Percentiles rank a stretch among this genome's conserved stretches.
Evolutionary conservation across 2,329 filamentous ascomycete genomes (phyloP).

Genomic region (Sarocladium oryzae): DNA sequence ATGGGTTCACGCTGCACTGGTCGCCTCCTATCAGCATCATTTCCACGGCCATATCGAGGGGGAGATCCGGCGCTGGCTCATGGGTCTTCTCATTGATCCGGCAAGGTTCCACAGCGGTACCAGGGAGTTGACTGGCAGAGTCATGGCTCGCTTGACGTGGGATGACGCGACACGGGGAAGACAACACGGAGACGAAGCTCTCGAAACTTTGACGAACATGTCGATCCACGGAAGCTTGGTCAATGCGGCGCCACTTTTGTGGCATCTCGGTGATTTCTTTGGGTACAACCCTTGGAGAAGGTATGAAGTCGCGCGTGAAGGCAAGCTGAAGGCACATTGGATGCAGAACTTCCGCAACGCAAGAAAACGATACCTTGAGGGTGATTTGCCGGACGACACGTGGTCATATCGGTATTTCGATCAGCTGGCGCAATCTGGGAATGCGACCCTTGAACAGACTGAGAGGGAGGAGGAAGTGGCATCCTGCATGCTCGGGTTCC

Average conservation of each 20-base stretch:
- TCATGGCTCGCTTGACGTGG: conserved; percentile 45
- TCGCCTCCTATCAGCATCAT: conserved; percentile 29
- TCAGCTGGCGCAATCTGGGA: conserved; percentile 33
- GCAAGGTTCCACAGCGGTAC: conserved; percentile 37
- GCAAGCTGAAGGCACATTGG: conserved; percentile 40
- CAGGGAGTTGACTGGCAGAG: conserved; percentile 42
- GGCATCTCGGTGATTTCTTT: conserved; percentile 34
- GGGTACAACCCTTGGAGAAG: conserved; percentile 40
- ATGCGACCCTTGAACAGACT: conserved; percentile 31
- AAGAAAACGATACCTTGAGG: conserved; percentile 32
- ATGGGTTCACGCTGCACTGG: conserved; percentile 45
- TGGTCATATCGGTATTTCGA: conserved; percentile 44
- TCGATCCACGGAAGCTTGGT: conserved; percentile 45
- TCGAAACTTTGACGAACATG: conserved; percentile 42
- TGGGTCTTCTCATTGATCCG: conserved; percentile 40
- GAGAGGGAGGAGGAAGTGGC: conserved; percentile 39
- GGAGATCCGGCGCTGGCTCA: conserved; percentile 39
- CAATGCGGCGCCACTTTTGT: conserved; percentile 43
- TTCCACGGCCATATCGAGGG: conserved; percentile 44
- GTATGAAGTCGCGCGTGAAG: conserved; percentile 37
- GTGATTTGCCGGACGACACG: conserved; percentile 36
- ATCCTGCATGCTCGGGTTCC: conserved; percentile 45
- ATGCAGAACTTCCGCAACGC: conserved; percentile 32
- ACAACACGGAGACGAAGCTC: conserved; percentile 38
- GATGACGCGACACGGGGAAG: conserved; percentile 41